These are phyloP conservation scores for Phytopythium montanum DNA, from an alignment of 352 stramenopile genomes.

Conservation along the genomic window DNA sequence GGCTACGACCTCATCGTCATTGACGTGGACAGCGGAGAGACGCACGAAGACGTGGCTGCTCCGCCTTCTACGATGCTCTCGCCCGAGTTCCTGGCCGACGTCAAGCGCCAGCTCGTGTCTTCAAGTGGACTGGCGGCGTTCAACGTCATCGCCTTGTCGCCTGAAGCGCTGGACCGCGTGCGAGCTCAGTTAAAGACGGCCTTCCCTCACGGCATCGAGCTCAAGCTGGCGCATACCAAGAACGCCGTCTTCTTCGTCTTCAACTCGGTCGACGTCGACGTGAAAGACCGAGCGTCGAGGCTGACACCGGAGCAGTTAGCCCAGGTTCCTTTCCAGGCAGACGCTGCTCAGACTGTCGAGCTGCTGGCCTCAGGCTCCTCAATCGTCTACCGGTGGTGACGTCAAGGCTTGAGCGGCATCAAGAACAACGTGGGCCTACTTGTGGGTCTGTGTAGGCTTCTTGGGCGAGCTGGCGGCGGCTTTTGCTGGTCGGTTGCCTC, in stretches of 20 bases:
- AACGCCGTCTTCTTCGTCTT: conserved; percentile 47
- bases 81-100: conserved; percentile 23
- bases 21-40: conserved; percentile 60
- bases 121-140: conserved; percentile 34
- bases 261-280: conserved; percentile 13
- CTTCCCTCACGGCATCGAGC: conserved; percentile 18
- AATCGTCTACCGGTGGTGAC: background rate
- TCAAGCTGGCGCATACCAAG: conserved; percentile 26
- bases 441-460: background rate
- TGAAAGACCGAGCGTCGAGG: background rate
- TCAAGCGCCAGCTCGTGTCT: conserved; percentile 22
- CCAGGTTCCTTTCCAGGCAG: conserved; percentile 17
- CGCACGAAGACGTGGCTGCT: conserved; percentile 28
- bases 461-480: background rate
- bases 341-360: conserved; percentile 19
- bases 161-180: conserved; percentile 21
- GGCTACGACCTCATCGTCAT: conserved; percentile 47
- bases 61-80: conserved; percentile 42
- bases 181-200: conserved; percentile 20
- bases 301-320: conserved; percentile 14
- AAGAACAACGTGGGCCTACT: background rate
- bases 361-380: conserved; percentile 8
- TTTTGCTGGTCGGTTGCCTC: background rate
- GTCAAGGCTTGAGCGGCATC: background rate
- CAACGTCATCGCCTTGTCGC: conserved; percentile 55